Evolutionary conservation across 345 rosid species (phyloP), one percentile per base, ranked within the genome.

Genomic region (Stellera chamaejasme): DNA sequence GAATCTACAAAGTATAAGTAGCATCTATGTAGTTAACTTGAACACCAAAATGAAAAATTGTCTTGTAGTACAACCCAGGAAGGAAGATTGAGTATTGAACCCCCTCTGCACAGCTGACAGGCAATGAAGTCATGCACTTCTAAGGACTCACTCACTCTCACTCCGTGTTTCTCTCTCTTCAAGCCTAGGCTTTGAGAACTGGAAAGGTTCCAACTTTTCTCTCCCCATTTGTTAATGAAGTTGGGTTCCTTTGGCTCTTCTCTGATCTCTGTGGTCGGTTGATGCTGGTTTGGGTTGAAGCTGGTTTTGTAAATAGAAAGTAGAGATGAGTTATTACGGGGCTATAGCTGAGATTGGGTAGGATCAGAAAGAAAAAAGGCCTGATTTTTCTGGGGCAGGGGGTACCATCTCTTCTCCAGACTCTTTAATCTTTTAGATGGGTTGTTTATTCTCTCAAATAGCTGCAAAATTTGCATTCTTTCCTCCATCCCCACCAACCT

Each of bases 401-500:
- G 23, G 23, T 1, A 19, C 23, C 23, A 19, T 19, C 23, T 19
- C 23, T n/a, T n/a, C 23, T 19, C 23, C 23, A 19, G 1, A 19
- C 23, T 19, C 23, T 19, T 66, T 69, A 77, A 19, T 19, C 23
- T 19, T 19, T 19, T 19, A 19, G 23, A 93, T 94, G 99, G 99
- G 99, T 75, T 94, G 97, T 79, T 72, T 73, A 79, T 69, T 84
- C 60, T 93, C 99, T 80, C 86, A 83, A 52, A 75, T 94, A 66
- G 99, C 99, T 65, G 85, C 97, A 27, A 87, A 90, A 57, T 94
- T 94, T 68, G 99, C 97, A 14, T 94, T 94, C 70, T 94, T 94
- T 65, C 95, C 99, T 56, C 97, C 99, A 16, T 80, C 97, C 43
- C 99, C 99, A 58, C 82, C 99, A 0, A 94, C 99, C 0, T 94